Evolutionary conservation across 495 filamentous ascomycete genomes (phyloP).

Genomic region (Podospora comata): DNA sequence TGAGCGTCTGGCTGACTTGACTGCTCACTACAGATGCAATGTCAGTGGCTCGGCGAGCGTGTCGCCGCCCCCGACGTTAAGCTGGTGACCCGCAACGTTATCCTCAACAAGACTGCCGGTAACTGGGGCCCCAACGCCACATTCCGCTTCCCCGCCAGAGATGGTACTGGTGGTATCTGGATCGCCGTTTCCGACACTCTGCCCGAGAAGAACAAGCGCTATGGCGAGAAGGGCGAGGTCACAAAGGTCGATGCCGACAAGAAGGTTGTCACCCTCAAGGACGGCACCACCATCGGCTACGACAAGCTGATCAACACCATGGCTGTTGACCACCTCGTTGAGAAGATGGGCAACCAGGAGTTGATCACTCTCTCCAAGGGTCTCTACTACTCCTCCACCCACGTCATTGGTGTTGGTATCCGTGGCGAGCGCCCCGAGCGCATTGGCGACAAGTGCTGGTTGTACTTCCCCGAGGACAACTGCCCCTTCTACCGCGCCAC

Average conservation of each 20-base stretch:
- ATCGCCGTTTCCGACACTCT: conserved; percentile 94
- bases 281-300: conserved; percentile 89
- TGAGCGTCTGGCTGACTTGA: conserved; percentile 9
- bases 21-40: conserved; percentile 88
- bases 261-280: conserved; percentile 76
- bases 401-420: conserved; percentile 95
- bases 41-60: conserved; percentile 96
- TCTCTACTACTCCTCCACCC: conserved; percentile 95
- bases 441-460: conserved; percentile 99
- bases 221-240: conserved; percentile 82
- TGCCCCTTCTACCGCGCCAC: conserved; percentile 99
- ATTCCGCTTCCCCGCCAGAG: conserved; percentile 95
- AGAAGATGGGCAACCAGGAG: conserved; percentile 83
- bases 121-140: conserved; percentile 98
- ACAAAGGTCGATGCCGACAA: conserved; percentile 77
- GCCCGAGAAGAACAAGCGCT: conserved; percentile 84
- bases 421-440: conserved; percentile 89
- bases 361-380: conserved; percentile 79
- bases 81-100: conserved; percentile 88
- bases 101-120: conserved; percentile 92
- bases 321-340: conserved; percentile 86
- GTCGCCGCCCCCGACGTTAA: conserved; percentile 97
- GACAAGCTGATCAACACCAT: conserved; percentile 93
- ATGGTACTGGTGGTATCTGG: conserved; percentile 98
- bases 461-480: conserved; percentile 99